Conservation (phyloP, 139 green algal species). For the Desmodesmus armatus region DNA sequence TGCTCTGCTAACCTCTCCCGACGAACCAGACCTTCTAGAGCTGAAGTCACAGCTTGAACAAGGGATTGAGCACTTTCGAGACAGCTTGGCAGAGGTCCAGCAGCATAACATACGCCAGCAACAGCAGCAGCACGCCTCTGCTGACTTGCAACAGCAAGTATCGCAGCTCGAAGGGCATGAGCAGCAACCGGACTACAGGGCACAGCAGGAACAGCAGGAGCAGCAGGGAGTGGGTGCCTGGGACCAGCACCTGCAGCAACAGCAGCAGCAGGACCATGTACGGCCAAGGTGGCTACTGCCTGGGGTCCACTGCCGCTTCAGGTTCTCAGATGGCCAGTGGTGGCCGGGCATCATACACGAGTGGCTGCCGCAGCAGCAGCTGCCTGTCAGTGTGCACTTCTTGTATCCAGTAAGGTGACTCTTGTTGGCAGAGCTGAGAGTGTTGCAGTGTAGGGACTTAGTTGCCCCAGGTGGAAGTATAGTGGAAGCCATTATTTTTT, state of each 20-base stretch:
- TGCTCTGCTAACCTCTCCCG: not conserved
- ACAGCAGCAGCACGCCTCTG: no score
- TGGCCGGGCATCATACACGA: not conserved
- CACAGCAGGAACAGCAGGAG: not conserved
- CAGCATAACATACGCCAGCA: not conserved
- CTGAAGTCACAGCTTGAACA: slow-evolving; percentile 23
- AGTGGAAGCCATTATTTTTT: not conserved
- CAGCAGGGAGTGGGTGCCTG: not conserved
- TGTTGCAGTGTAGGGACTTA: not conserved
- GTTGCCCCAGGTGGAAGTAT: not conserved
- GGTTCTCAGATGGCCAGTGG: slow-evolving; percentile 13
- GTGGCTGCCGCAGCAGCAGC: not conserved
- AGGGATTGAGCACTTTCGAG: not conserved
- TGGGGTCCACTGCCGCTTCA: not conserved
- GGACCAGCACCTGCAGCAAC: no score
- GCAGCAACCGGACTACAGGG: not conserved
- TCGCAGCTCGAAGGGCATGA: no score
- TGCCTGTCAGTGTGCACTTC: slow-evolving; percentile 8
- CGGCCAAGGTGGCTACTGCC: not conserved
- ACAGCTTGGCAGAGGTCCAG: slow-evolving; percentile 27
- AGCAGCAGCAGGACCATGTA: not conserved
- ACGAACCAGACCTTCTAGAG: not conserved
- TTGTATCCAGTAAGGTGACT: slow-evolving; percentile 4
- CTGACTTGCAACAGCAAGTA: no score
- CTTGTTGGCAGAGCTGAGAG: no score